Evolutionary conservation across 176 grass and related monocot genomes (phyloP).

Genomic region (Juncus inflexus): DNA sequence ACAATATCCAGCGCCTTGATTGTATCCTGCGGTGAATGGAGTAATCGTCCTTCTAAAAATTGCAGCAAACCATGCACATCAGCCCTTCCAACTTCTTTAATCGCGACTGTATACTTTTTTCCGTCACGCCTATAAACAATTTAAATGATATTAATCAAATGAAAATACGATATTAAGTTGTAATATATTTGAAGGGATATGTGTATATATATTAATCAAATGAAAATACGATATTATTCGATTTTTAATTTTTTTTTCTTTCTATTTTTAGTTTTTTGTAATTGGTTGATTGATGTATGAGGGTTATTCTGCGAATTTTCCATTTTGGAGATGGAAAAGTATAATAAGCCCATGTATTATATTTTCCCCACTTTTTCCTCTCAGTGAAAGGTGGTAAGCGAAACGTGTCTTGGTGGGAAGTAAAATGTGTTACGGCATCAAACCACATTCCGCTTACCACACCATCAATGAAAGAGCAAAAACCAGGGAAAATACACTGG

Average conservation of each 20-base stretch:
- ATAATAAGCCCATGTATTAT: background rate
- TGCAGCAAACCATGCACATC: constrained; percentile 37
- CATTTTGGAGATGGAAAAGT: background rate
- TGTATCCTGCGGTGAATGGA: constrained; percentile 36
- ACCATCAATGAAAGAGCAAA: no score
- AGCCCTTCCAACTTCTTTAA: constrained; percentile 30
- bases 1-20: constrained; percentile 54
- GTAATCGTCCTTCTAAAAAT: constrained; percentile 33
- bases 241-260: background rate
- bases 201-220: background rate
- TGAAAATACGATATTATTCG: background rate
- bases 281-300: background rate
- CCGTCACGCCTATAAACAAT: constrained; percentile 18
- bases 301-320: background rate
- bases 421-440: no score
- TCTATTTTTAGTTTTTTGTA: no score
- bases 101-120: constrained; percentile 40
- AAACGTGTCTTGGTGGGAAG: no score
- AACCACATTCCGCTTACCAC: no score
- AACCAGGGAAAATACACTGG: no score
- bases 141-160: background rate
- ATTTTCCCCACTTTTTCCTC: no score
- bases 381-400: no score
- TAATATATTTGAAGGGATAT: no score
- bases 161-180: background rate